Conservation (phyloP, 2,329 filamentous ascomycete genomes). For the Xylariaceae sp. region DNA sequence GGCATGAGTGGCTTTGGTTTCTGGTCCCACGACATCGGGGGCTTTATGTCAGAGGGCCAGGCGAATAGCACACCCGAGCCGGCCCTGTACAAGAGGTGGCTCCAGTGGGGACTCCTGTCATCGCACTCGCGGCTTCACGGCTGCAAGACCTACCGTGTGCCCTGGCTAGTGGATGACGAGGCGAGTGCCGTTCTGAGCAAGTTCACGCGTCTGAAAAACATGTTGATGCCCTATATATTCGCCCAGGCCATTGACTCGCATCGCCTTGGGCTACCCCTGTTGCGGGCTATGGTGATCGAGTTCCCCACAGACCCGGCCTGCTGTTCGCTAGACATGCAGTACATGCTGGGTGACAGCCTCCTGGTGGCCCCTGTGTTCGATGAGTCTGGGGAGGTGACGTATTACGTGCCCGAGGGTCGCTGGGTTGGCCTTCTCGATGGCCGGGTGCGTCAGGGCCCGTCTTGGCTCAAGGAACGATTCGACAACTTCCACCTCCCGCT, state of each 20-base stretch:
- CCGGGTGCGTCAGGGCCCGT: not conserved
- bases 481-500: slow-evolving; percentile 1
- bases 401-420: not conserved
- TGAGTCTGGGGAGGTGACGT: not conserved
- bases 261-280: not conserved
- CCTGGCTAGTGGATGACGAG: slow-evolving; percentile 1
- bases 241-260: slow-evolving; percentile 1
- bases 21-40: slow-evolving; percentile 1
- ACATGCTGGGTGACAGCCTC: slow-evolving; percentile 1
- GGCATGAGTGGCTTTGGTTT: slow-evolving; percentile 1
- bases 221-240: slow-evolving; percentile 1
- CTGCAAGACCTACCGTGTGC: not conserved
- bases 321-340: not conserved
- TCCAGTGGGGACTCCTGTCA: slow-evolving; percentile 1
- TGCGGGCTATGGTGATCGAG: slow-evolving; percentile 1
- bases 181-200: slow-evolving; percentile 1
- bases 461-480: not conserved
- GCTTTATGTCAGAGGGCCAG: slow-evolving; percentile 1
- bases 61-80: not conserved
- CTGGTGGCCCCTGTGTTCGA: not conserved
- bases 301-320: not conserved
- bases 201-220: not conserved
- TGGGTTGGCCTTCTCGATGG: slow-evolving; percentile 1
- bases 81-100: not conserved
- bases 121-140: slow-evolving; percentile 1